A percentile compares a stretch with the other conserved stretches of the same genome.
Evolutionary conservation across 2,329 filamentous ascomycete species (phyloP).

Genomic region (Penicillium sp.): DNA sequence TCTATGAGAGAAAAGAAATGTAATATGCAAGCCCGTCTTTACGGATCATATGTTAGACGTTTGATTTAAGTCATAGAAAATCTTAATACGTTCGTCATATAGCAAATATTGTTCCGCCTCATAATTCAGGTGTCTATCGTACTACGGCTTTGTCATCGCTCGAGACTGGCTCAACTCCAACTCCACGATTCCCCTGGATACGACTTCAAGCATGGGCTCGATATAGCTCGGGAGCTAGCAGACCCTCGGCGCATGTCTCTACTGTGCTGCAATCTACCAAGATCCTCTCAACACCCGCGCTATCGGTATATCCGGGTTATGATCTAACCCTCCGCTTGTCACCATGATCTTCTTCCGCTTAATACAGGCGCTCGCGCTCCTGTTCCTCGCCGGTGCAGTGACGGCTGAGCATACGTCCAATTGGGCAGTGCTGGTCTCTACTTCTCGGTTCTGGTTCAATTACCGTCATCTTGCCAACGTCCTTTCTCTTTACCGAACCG

Average conservation of each 20-base stretch:
- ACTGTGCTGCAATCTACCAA: too few species aligned
- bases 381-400: constrained; percentile 20
- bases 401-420: constrained; percentile 74
- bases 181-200: constrained; percentile 3
- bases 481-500: constrained; percentile 92
- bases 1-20: neutral
- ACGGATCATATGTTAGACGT: too few species aligned
- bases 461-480: constrained; percentile 98
- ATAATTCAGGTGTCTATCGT: constrained; percentile 6
- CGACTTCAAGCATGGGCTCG: constrained; percentile 6
- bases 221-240: constrained; percentile 2
- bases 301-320: constrained; percentile 12
- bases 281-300: neutral
- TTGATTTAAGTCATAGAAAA: too few species aligned
- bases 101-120: too few species aligned
- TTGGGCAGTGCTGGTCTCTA: constrained; percentile 98
- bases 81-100: too few species aligned
- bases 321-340: constrained; percentile 11
- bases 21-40: too few species aligned
- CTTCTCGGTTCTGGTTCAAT: constrained; percentile 99
- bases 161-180: constrained; percentile 3
- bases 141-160: constrained; percentile 6
- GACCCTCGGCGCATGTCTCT: too few species aligned
- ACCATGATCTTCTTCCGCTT: constrained; percentile 28
- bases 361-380: constrained; percentile 21